phyloP scores from a whole-genome alignment of 495 filamentous ascomycete genomes.

The Aspergillus biplanus region DNA sequence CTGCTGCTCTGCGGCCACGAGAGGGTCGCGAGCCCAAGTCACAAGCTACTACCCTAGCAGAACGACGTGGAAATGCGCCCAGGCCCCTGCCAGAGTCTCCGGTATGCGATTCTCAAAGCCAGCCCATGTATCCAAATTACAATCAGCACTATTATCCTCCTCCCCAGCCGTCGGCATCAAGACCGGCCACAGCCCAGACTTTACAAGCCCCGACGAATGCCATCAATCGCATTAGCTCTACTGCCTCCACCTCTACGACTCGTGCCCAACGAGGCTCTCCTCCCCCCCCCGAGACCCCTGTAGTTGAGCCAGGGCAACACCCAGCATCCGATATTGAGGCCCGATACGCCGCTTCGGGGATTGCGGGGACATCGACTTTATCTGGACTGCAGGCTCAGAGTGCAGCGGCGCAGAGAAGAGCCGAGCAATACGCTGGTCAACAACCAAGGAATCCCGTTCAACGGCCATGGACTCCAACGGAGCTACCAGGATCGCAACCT shows the following conservation, averaged over 20 bases:
- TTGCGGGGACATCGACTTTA: conserved; percentile 80
- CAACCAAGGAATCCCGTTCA: conserved; percentile 52
- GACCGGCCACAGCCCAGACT: conserved; percentile 33
- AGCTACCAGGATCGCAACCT: conserved; percentile 82
- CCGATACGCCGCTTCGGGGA: conserved; percentile 84
- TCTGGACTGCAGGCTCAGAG: conserved; percentile 80
- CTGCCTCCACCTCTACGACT: conserved; percentile 91
- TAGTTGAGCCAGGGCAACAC: conserved; percentile 69
- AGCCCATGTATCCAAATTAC: conserved; percentile 54
- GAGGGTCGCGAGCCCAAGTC: conserved; percentile 47
- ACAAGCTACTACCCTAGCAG: conserved; percentile 57
- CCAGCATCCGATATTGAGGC: conserved; percentile 83
- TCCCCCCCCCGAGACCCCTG: conserved; percentile 93
- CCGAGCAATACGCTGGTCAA: conserved; percentile 70
- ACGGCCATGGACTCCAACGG: conserved; percentile 95
- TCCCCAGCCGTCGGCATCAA: conserved; percentile 43
- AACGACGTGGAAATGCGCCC: conserved; percentile 70
- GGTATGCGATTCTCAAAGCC: conserved; percentile 62
- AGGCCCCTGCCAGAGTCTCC: conserved; percentile 79
- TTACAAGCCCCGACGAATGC: conserved; percentile 50
- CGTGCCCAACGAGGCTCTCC: conserved; percentile 90
- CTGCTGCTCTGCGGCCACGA: conserved; percentile 49
- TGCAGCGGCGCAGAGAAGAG: conserved; percentile 76
- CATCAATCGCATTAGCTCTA: conserved; percentile 82
- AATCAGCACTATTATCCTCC: conserved; percentile 73